Evolutionary conservation across 208 protist species (phyloP), one percentile per base, ranked within the genome.

Genomic region (Crithidia fasciculata): DNA sequence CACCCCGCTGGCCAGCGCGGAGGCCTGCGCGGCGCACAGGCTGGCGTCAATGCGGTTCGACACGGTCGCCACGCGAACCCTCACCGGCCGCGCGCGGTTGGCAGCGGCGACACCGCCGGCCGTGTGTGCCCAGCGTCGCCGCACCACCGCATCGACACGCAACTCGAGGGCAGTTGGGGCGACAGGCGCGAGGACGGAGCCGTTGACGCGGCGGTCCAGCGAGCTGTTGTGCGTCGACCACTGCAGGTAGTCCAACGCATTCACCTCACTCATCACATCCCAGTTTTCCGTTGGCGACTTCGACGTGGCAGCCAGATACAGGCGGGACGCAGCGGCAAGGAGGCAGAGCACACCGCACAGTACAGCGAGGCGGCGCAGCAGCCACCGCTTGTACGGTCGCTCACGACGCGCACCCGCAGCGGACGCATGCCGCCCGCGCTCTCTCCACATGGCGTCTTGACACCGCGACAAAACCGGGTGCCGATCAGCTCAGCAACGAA

Each of bases 1-100:
- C 4, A 82, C 28, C 1, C 72, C 81, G 50, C 67, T 52, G 7
- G 78, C 72, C 6, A 69, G 50, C 8, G 70, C 72, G 16, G 81
- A 82, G 6, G 71, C 75, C 7, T 72, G 47, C 18, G 50, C 59
- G 28, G 69, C 72, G 67, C 80, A 84, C 12, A 67, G 49, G 15
- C 37, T 77, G 45, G 57, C 65, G 43, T 72, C 69, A n/a, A 76
- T 54, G 19, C 19, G 16, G 53, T 81, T 84, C 9, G 71, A 44
- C 62, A 68, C 44, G 3, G 62, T 68, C 37, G 49, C 62, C 49
- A 68, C 62, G 8, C 62, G 62, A 3, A 57, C 49, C 7, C 62
- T 44, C 62, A 68, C 41, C n/a, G 62, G 49, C 4, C 49, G 62
- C 49, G 49, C 4, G 15, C 18, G 41, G 39, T 44, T 49, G 13